Evolutionary conservation across 2,329 filamentous ascomycete genomes (phyloP).

Genomic region (Hypocrella siamensis): DNA sequence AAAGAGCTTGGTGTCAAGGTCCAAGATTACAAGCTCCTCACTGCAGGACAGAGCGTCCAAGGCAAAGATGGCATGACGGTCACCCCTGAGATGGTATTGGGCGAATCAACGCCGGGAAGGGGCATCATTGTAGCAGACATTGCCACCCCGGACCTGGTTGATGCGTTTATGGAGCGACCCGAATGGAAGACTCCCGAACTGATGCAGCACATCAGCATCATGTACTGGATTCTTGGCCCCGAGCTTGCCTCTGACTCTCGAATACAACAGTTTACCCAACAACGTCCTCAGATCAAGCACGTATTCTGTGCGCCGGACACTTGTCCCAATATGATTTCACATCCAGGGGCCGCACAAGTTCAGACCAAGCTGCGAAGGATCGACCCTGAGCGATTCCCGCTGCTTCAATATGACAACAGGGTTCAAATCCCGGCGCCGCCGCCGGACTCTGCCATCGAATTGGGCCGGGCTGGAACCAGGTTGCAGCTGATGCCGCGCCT

Average conservation of each 20-base stretch:
- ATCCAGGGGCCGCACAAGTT: constrained; percentile 51
- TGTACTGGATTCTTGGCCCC: constrained; percentile 71
- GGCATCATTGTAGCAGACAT: constrained; percentile 73
- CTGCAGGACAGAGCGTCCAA: constrained; percentile 45
- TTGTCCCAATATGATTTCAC: constrained; percentile 58
- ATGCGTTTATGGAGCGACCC: constrained; percentile 48
- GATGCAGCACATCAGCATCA: constrained; percentile 48
- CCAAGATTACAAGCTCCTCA: constrained; percentile 41
- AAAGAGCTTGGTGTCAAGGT: constrained; percentile 45
- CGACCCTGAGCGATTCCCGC: constrained; percentile 56
- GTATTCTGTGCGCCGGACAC: constrained; percentile 60
- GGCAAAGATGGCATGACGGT: constrained; percentile 52
- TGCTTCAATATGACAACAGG: constrained; percentile 49
- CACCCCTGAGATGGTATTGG: constrained; percentile 78
- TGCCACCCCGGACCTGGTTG: constrained; percentile 54
- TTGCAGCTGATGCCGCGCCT: constrained; percentile 31
- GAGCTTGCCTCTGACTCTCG: constrained; percentile 46
- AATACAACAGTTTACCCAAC: constrained; percentile 54
- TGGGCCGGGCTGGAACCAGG: constrained; percentile 27
- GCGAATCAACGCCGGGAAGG: constrained; percentile 45
- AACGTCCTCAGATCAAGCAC: constrained; percentile 49
- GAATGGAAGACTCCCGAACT: constrained; percentile 55
- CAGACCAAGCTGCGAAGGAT: constrained; percentile 55
- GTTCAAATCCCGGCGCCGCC: constrained; percentile 10
- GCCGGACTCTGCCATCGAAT: constrained; percentile 14